phyloP scores from a whole-genome alignment of 192 early-diverging fungal genomes.

The Rhizophagus clarus region DNA sequence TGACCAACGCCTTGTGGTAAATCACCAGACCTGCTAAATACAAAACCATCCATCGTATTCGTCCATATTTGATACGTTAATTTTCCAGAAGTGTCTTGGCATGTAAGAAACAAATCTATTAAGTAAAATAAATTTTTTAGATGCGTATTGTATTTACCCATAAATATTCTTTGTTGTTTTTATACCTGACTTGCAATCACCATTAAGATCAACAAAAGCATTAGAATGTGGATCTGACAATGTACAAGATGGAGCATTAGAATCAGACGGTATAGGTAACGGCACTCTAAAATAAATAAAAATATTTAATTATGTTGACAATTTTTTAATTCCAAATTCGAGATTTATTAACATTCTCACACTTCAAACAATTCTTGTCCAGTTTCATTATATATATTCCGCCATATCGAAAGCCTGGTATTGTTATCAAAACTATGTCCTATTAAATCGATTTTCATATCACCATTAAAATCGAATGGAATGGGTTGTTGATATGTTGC shows the following conservation, averaged over 20 bases:
- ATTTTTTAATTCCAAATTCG: not conserved
- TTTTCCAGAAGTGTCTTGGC: conserved; percentile 45
- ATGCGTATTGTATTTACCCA: not conserved
- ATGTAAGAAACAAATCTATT: conserved; percentile 78
- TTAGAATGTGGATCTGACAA: conserved; percentile 84
- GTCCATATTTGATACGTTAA: conserved; percentile 76
- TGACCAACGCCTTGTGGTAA: conserved; percentile 72
- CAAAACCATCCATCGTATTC: conserved; percentile 68
- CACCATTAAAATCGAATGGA: conserved; percentile 60
- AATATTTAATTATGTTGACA: not conserved
- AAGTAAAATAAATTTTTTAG: not conserved
- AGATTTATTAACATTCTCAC: conserved; percentile 33
- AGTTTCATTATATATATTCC: conserved; percentile 40
- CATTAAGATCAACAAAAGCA: conserved; percentile 91
- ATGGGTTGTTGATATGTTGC: conserved; percentile 59
- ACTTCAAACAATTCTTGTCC: conserved; percentile 41
- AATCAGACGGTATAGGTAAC: not conserved
- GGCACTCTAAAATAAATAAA: conserved; percentile 8
- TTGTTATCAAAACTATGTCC: conserved; percentile 48
- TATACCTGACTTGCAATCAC: conserved; percentile 83
- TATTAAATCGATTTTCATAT: conserved; percentile 63
- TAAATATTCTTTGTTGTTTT: not conserved
- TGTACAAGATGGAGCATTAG: conserved; percentile 50
- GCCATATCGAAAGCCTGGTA: conserved; percentile 48
- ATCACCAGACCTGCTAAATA: conserved; percentile 56